Conservation (phyloP, 73 alveolate genomes). For the Paramecium sonneborni region DNA sequence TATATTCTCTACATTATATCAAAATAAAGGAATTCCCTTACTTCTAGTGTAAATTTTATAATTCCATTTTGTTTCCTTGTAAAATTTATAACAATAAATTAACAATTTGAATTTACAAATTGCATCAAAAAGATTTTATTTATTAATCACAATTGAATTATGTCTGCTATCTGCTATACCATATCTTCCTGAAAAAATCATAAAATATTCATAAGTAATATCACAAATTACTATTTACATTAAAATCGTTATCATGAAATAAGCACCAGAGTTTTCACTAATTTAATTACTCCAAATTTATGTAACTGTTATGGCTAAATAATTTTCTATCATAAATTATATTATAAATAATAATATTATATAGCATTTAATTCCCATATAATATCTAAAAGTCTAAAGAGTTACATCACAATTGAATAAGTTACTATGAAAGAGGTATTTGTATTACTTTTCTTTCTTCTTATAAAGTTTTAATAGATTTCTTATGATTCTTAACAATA, state of each 20-base stretch:
- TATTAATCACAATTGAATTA: background rate
- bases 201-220: background rate
- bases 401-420: background rate
- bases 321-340: background rate
- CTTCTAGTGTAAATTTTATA: background rate
- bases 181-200: background rate
- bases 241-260: background rate
- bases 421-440: background rate
- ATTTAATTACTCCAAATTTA: background rate
- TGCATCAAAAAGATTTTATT: background rate
- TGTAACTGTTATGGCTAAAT: background rate
- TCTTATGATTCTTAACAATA: background rate
- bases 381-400: background rate
- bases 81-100: background rate
- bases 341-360: background rate
- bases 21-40: background rate
- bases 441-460: background rate
- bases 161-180: background rate
- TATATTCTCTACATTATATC: background rate
- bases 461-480: background rate
- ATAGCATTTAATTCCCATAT: background rate
- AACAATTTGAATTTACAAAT: background rate
- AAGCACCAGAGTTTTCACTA: background rate
- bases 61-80: background rate
- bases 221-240: background rate